Percentiles rank a stretch among this genome's conserved stretches.
phyloP scores from a whole-genome alignment of 1,139 yeast genomes.

The Debaryomyces nepalensis region DNA sequence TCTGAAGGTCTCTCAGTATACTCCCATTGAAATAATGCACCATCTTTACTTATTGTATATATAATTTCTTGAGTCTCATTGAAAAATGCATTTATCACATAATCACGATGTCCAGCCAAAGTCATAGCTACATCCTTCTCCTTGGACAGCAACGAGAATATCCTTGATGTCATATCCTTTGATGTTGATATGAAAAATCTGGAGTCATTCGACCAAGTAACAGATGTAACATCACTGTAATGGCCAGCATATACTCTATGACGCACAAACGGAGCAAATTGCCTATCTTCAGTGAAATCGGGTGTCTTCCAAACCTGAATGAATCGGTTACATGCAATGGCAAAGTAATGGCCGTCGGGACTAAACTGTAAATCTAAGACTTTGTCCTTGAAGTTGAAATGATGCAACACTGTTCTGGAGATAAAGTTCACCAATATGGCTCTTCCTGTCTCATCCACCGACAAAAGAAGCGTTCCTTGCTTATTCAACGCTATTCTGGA shows the following conservation, averaged over 20 bases:
- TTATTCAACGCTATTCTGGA: slow-evolving; percentile 79
- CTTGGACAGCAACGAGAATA: slow-evolving; percentile 75
- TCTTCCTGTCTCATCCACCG: slow-evolving; percentile 91
- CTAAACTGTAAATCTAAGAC: slow-evolving; percentile 81
- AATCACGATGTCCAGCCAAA: slow-evolving; percentile 90
- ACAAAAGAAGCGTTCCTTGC: slow-evolving; percentile 78
- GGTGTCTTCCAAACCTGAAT: slow-evolving; percentile 97
- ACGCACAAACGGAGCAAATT: slow-evolving; percentile 94
- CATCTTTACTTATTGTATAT: slow-evolving; percentile 91
- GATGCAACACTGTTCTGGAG: slow-evolving; percentile 88
- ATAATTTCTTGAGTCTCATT: slow-evolving; percentile 83
- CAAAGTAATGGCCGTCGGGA: slow-evolving; percentile 87
- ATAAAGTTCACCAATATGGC: slow-evolving; percentile 88
- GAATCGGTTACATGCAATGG: slow-evolving; percentile 80
- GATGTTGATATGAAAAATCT: slow-evolving; percentile 85
- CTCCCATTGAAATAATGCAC: slow-evolving; percentile 93
- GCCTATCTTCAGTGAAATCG: slow-evolving; percentile 69
- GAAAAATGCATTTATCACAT: slow-evolving; percentile 86
- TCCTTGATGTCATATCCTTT: slow-evolving; percentile 85
- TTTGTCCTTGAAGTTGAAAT: slow-evolving; percentile 85
- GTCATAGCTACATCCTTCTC: slow-evolving; percentile 86
- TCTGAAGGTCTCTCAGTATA: slow-evolving; percentile 58
- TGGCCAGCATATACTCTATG: slow-evolving; percentile 93
- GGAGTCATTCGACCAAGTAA: slow-evolving; percentile 91
- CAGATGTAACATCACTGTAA: slow-evolving; percentile 74